Evolutionary conservation across 805 yeast species (phyloP).

Genomic region (Wickerhamomyces pijperi): DNA sequence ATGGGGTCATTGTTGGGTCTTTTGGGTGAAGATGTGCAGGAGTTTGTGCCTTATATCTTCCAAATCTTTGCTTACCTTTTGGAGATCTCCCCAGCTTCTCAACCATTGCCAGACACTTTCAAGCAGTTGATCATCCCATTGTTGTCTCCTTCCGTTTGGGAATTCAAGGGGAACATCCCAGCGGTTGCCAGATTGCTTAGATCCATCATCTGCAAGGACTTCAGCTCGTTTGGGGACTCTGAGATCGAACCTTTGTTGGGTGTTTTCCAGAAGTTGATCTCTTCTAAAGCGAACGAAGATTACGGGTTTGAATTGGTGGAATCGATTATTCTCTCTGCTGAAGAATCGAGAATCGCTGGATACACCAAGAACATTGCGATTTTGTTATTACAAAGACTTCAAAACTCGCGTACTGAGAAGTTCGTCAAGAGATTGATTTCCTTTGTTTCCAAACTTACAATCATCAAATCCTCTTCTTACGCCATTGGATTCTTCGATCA

Average conservation of each 20-base stretch:
- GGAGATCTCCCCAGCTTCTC: conserved; percentile 40
- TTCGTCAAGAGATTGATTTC: conserved; percentile 61
- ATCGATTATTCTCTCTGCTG: conserved; percentile 47
- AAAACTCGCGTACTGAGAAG: conserved; percentile 71
- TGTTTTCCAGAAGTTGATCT: conserved; percentile 87
- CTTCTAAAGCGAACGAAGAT: conserved; percentile 72
- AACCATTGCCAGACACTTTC: conserved; percentile 52
- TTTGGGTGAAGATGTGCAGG: conserved; percentile 79
- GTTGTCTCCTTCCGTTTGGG: conserved; percentile 90
- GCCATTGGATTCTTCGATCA: conserved; percentile 55
- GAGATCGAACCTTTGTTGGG: conserved; percentile 76
- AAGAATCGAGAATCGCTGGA: conserved; percentile 35
- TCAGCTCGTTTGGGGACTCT: conserved; percentile 17
- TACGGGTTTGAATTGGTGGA: conserved; percentile 82
- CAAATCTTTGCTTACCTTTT: conserved; percentile 78
- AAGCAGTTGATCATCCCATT: conserved; percentile 67
- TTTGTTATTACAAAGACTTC: conserved; percentile 69
- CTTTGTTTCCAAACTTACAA: conserved; percentile 45
- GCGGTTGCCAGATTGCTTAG: conserved; percentile 76
- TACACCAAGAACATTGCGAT: conserved; percentile 65
- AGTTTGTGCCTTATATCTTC: conserved; percentile 85
- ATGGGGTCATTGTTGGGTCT: conserved; percentile 60
- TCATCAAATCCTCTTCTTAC: conserved; percentile 37
- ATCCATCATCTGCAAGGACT: conserved; percentile 41
- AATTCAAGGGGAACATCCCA: conserved; percentile 83